Percentiles rank a stretch among this genome's conserved stretches.
Conservation (phyloP, 345 rosid species). For the Schrenkiella parvula region DNA sequence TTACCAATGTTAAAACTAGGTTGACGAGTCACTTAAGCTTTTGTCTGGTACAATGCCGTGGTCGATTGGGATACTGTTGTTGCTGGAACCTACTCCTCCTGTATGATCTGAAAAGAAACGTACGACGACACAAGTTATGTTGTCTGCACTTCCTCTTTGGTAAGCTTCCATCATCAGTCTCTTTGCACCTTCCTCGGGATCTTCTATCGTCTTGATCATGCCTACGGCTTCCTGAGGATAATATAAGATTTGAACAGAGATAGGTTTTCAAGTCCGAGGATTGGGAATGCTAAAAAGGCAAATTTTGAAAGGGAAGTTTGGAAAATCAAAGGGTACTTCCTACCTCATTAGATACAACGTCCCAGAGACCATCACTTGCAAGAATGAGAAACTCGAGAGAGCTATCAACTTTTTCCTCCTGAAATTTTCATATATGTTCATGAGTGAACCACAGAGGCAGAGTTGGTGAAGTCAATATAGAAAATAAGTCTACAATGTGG, state of each 20-base stretch:
- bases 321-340: not conserved
- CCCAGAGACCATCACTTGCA: slow-evolving; percentile 99
- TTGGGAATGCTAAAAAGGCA: not conserved
- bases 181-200: slow-evolving; percentile 89
- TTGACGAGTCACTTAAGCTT: slow-evolving; percentile 18
- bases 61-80: slow-evolving; percentile 25
- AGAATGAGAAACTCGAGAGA: slow-evolving; percentile 98
- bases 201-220: slow-evolving; percentile 69
- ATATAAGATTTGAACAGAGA: not conserved
- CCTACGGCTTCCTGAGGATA: slow-evolving; percentile 78
- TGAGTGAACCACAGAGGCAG: not conserved
- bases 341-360: slow-evolving; percentile 97
- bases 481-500: not conserved
- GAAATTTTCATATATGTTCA: slow-evolving; percentile 29
- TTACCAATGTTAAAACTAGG: slow-evolving; percentile 24
- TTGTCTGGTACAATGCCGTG: slow-evolving; percentile 1
- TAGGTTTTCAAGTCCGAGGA: slow-evolving; percentile 11
- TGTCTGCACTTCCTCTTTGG: slow-evolving; percentile 97
- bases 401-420: slow-evolving; percentile 93
- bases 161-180: slow-evolving; percentile 84
- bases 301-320: not conserved
- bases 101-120: slow-evolving; percentile 56
- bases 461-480: not conserved
- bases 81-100: slow-evolving; percentile 31
- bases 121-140: slow-evolving; percentile 91